These are phyloP conservation scores for Phytophthora cactorum DNA, from an alignment of 352 stramenopile genomes.

Conservation along the genomic window DNA sequence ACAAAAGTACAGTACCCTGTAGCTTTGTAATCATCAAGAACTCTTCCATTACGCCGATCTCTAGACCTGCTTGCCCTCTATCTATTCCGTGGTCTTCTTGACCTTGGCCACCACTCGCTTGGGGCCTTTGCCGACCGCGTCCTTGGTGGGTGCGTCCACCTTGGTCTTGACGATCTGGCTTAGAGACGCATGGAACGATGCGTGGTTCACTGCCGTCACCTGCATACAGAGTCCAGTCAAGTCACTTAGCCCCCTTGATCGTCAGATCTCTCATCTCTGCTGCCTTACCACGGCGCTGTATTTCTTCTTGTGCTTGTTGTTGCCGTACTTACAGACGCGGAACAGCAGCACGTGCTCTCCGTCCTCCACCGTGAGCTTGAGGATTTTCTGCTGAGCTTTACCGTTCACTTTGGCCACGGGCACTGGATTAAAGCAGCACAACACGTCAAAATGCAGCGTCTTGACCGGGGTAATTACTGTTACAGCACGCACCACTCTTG, in stretches of 20 bases:
- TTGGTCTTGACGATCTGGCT: conserved; percentile 79
- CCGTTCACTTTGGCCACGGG: conserved; percentile 41
- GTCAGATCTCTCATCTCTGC: not conserved
- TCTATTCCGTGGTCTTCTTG: conserved; percentile 78
- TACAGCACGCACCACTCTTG: conserved; percentile 63
- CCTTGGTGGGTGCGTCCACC: conserved; percentile 42
- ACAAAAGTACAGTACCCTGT: conserved; percentile 19
- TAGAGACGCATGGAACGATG: conserved; percentile 71
- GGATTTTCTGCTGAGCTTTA: conserved; percentile 45
- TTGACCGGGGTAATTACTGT: not conserved
- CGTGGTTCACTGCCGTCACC: conserved; percentile 65
- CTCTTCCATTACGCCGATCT: conserved; percentile 36
- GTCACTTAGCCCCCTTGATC: conserved; percentile 11
- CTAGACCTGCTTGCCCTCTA: conserved; percentile 33
- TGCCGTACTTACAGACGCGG: conserved; percentile 79
- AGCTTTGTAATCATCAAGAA: conserved; percentile 39
- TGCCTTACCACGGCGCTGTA: conserved; percentile 70
- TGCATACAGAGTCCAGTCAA: conserved; percentile 25
- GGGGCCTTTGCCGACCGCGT: conserved; percentile 30
- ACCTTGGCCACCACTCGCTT: conserved; percentile 53
- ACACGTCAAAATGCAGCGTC: conserved; percentile 6
- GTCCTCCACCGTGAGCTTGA: conserved; percentile 43
- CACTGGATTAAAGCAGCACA: conserved; percentile 29
- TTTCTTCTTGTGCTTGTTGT: conserved; percentile 91
- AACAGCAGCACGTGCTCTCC: conserved; percentile 76